Conservation (phyloP, 768 basidiomycete genomes). For the Neoboletus magnificus region DNA sequence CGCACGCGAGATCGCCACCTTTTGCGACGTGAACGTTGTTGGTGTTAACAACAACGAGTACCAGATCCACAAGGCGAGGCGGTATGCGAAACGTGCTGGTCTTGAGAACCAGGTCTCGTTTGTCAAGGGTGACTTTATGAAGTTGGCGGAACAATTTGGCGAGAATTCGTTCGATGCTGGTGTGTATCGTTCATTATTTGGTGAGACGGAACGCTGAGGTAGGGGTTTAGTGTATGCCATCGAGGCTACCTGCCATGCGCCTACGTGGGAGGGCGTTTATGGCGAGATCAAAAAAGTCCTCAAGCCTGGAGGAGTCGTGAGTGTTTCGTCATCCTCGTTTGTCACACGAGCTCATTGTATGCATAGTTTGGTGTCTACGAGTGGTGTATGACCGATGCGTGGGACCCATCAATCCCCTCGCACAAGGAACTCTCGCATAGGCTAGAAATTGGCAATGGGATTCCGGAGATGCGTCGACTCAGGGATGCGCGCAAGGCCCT, state of each 20-base stretch:
- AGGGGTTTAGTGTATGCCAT: conserved; percentile 78
- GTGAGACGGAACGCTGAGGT: background rate
- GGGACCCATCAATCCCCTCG: conserved; percentile 80
- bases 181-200: conserved; percentile 32
- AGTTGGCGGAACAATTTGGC: conserved; percentile 86
- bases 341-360: background rate
- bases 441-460: conserved; percentile 94
- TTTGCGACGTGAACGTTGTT: conserved; percentile 79
- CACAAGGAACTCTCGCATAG: conserved; percentile 91
- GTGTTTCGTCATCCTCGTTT: conserved; percentile 29
- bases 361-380: conserved; percentile 94
- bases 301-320: conserved; percentile 91
- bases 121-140: conserved; percentile 96
- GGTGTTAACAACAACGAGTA: conserved; percentile 97
- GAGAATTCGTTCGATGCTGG: conserved; percentile 93
- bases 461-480: conserved; percentile 93
- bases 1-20: conserved; percentile 90
- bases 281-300: conserved; percentile 89
- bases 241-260: conserved; percentile 96
- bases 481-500: conserved; percentile 70
- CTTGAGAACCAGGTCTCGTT: conserved; percentile 76
- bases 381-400: conserved; percentile 96
- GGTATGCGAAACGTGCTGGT: conserved; percentile 75
- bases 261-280: conserved; percentile 94
- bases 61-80: conserved; percentile 83